A percentile compares a stretch with the other conserved stretches of the same genome.
Conservation (phyloP, 2,329 filamentous ascomycete genomes). For the Apiospora saccharicola region DNA sequence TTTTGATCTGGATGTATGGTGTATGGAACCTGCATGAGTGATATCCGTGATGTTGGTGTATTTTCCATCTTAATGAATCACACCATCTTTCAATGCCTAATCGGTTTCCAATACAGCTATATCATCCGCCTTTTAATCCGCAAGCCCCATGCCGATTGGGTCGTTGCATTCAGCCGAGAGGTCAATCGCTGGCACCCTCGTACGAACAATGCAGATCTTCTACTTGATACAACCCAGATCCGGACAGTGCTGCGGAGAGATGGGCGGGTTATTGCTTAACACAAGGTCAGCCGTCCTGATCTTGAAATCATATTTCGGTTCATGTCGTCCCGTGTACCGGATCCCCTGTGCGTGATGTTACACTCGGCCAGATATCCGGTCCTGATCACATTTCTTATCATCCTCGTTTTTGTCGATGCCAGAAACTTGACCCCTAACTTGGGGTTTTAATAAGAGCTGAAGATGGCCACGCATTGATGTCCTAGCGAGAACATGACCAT, state of each 20-base stretch:
- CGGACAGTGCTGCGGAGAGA: too few relatives aligned
- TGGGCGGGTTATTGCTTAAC: not conserved
- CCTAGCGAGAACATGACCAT: not conserved
- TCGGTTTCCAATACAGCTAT: not conserved
- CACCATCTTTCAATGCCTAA: not conserved
- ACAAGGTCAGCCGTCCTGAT: not conserved
- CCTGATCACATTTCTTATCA: not conserved
- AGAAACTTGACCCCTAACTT: not conserved
- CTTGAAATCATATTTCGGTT: not conserved
- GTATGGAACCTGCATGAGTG: not conserved
- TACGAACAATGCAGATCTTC: not conserved
- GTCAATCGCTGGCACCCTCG: not conserved
- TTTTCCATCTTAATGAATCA: not conserved
- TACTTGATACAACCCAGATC: not conserved
- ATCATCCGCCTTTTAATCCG: not conserved
- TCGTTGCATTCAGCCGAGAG: not conserved
- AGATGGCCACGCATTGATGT: not conserved
- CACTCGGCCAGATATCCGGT: not conserved
- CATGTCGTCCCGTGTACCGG: not conserved
- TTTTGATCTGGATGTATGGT: not conserved
- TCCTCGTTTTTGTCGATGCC: not conserved
- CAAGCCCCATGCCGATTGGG: not conserved
- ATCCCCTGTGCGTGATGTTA: not conserved
- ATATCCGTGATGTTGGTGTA: not conserved
- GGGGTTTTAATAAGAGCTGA: not conserved